phyloP scores from a whole-genome alignment of 2,329 filamentous ascomycete genomes.

The Nemania sp. region DNA sequence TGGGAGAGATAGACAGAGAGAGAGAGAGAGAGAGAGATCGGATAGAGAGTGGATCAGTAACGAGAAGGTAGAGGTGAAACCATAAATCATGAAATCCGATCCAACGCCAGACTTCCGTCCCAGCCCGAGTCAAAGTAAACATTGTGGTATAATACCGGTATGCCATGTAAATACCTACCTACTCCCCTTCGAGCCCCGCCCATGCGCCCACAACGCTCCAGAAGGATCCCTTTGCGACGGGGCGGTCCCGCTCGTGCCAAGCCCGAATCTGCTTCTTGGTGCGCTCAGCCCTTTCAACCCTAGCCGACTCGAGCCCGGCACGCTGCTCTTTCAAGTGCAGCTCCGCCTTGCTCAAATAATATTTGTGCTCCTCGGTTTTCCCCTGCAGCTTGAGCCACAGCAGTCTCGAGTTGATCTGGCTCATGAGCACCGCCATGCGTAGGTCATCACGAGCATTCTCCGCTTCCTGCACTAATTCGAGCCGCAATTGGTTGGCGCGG shows the following conservation, averaged over 20 bases:
- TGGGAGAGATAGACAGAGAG: no score
- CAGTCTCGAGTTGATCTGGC: conserved; percentile 60
- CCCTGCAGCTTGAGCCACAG: conserved; percentile 60
- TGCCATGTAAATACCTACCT: conserved; percentile 21
- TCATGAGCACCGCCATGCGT: conserved; percentile 51
- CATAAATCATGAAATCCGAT: conserved; percentile 30
- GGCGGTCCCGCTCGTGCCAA: conserved; percentile 33
- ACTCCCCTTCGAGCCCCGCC: conserved; percentile 24
- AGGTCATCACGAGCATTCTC: conserved; percentile 46
- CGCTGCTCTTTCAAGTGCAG: conserved; percentile 45
- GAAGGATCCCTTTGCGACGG: conserved; percentile 29
- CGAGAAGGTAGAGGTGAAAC: conserved; percentile 25
- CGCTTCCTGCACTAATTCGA: conserved; percentile 40
- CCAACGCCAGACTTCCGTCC: conserved; percentile 37
- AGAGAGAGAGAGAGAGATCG: no score
- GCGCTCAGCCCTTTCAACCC: conserved; percentile 34
- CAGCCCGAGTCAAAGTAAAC: conserved; percentile 27
- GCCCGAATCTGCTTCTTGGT: conserved; percentile 37
- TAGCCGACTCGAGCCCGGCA: conserved; percentile 38
- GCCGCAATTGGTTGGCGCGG: conserved; percentile 37
- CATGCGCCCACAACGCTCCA: conserved; percentile 31
- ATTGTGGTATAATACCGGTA: conserved; percentile 36
- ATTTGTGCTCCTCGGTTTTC: conserved; percentile 49
- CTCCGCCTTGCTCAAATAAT: conserved; percentile 53
- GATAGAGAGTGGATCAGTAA: conserved; percentile 18